Evolutionary conservation across 805 yeast species (phyloP).

Genomic region (Saccharomycopsis microspora): DNA sequence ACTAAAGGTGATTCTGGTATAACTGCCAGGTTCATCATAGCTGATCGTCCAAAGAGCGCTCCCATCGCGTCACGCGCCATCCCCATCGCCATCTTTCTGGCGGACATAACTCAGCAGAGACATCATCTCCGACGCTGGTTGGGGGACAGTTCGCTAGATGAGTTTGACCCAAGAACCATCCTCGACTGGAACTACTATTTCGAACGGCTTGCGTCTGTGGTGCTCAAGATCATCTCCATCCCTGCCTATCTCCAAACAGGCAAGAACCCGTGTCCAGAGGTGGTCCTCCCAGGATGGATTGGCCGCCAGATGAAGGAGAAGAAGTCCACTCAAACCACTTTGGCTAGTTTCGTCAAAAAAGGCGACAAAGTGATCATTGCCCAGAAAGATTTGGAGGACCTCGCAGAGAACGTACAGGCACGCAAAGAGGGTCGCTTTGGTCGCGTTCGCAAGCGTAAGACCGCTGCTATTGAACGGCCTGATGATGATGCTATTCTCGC

Average conservation of each 20-base stretch:
- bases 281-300: constrained; percentile 92
- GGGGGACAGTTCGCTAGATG: constrained; percentile 59
- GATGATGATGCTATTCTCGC: constrained; percentile 33
- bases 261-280: constrained; percentile 87
- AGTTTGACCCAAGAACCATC: constrained; percentile 79
- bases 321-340: constrained; percentile 59
- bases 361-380: constrained; percentile 28
- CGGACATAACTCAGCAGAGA: constrained; percentile 61
- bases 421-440: constrained; percentile 23
- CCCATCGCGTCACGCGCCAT: constrained; percentile 95
- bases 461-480: constrained; percentile 22
- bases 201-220: constrained; percentile 83
- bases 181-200: constrained; percentile 91
- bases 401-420: constrained; percentile 32
- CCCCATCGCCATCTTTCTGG: constrained; percentile 91
- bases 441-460: background rate
- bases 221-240: constrained; percentile 89
- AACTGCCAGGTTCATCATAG: constrained; percentile 88
- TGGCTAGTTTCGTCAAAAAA: constrained; percentile 44
- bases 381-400: constrained; percentile 64
- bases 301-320: constrained; percentile 45
- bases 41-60: constrained; percentile 69
- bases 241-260: constrained; percentile 94
- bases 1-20: constrained; percentile 96
- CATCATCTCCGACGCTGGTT: constrained; percentile 80